phyloP scores from a whole-genome alignment of 345 rosid species.

The Sisymbrium irio region DNA sequence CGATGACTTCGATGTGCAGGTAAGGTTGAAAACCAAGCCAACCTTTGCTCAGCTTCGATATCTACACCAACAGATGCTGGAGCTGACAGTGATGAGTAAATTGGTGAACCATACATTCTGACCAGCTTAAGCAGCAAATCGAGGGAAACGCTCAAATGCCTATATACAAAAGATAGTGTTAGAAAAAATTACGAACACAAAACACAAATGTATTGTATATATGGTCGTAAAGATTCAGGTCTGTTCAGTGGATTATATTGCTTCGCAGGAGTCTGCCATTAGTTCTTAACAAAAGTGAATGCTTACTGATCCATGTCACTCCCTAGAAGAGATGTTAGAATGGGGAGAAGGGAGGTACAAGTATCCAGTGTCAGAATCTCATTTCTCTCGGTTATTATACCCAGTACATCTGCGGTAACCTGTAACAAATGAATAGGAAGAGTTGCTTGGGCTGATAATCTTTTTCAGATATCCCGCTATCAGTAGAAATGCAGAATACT shows the following conservation, averaged over 20 bases:
- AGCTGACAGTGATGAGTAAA: conserved; percentile 78
- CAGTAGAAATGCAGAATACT: conserved; percentile 26
- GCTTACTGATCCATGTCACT: conserved; percentile 87
- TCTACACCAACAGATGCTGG: conserved; percentile 89
- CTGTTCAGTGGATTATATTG: background rate
- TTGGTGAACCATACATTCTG: conserved; percentile 72
- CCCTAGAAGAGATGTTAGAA: conserved; percentile 66
- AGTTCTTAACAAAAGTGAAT: background rate
- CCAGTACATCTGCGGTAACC: conserved; percentile 85
- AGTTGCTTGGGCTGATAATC: background rate
- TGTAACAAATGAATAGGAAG: conserved; percentile 35
- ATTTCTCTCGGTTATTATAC: conserved; percentile 60
- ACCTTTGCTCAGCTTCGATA: conserved; percentile 99
- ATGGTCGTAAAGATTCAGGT: background rate
- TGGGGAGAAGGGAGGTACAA: conserved; percentile 86
- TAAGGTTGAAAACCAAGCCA: background rate
- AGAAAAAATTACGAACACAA: background rate
- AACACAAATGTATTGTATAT: conserved; percentile 1
- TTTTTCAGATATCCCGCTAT: background rate
- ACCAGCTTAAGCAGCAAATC: conserved; percentile 89
- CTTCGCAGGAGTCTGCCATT: background rate
- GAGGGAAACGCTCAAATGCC: conserved; percentile 81
- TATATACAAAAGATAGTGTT: conserved; percentile 20
- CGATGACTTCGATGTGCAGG: background rate
- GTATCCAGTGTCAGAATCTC: conserved; percentile 76